phyloP scores from a whole-genome alignment of 768 basidiomycete species.

The button mushroom (Agaricus bisporus) region DNA sequence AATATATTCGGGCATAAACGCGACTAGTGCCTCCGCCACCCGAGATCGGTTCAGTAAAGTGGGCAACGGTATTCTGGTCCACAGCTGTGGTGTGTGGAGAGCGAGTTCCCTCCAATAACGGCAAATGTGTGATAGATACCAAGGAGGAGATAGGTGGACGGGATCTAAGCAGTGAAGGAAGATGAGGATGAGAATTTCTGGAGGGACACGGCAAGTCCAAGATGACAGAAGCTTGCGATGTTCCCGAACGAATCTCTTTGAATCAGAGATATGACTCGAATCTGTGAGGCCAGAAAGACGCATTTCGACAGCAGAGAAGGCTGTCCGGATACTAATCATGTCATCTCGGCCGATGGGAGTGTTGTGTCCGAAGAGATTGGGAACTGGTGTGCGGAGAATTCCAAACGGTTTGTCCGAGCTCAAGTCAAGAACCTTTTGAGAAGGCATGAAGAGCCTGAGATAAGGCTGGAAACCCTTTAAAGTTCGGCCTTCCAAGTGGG shows the following conservation, averaged over 20 bases:
- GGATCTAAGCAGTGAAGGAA: slow-evolving; percentile 6
- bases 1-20: slow-evolving; percentile 2
- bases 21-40: slow-evolving; percentile 2
- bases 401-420: neutral
- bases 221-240: slow-evolving; percentile 17
- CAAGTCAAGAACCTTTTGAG: neutral
- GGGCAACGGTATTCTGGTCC: slow-evolving; percentile 28
- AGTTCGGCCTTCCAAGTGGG: neutral
- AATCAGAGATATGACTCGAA: slow-evolving; percentile 12
- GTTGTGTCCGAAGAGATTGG: slow-evolving; percentile 17
- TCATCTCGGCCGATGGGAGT: slow-evolving; percentile 15
- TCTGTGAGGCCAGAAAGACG: slow-evolving; percentile 6
- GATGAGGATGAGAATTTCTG: slow-evolving; percentile 19
- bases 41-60: slow-evolving; percentile 13
- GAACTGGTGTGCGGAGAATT: slow-evolving; percentile 15
- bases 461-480: neutral
- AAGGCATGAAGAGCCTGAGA: neutral
- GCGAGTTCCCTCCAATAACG: slow-evolving; percentile 33
- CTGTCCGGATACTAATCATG: slow-evolving; percentile 9
- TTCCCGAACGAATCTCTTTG: slow-evolving; percentile 14
- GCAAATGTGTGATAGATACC: slow-evolving; percentile 35
- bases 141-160: slow-evolving; percentile 8
- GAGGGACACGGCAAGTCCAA: slow-evolving; percentile 17
- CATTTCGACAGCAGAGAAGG: slow-evolving; percentile 12
- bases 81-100: slow-evolving; percentile 29